phyloP scores from a whole-genome alignment of 768 basidiomycete genomes.

The Tricholoma bakamatsutake region DNA sequence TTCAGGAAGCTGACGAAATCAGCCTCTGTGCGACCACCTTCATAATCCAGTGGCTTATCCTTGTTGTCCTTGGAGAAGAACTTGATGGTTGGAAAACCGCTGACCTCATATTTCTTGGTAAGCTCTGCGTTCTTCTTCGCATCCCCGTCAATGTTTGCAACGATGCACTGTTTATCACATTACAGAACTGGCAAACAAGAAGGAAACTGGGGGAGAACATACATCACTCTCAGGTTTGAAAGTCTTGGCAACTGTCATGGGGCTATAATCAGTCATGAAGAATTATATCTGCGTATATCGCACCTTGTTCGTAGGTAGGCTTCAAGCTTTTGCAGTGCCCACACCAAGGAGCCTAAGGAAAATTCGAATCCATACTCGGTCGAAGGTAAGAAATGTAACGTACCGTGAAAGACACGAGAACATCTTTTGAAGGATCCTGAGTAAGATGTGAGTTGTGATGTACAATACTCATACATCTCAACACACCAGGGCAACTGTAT shows the following conservation, averaged over 20 bases:
- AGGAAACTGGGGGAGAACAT: slow-evolving; percentile 15
- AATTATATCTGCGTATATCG: background rate
- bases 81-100: slow-evolving; percentile 89
- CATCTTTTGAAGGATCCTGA: slow-evolving; percentile 69
- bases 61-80: slow-evolving; percentile 80
- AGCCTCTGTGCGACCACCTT: slow-evolving; percentile 62
- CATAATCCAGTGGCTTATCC: slow-evolving; percentile 57
- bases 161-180: slow-evolving; percentile 53
- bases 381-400: slow-evolving; percentile 17
- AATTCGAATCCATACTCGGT: slow-evolving; percentile 4
- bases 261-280: background rate
- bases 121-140: slow-evolving; percentile 71
- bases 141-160: slow-evolving; percentile 91
- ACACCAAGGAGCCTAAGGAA: slow-evolving; percentile 67
- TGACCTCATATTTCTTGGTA: slow-evolving; percentile 64
- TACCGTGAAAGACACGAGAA: slow-evolving; percentile 80
- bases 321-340: slow-evolving; percentile 94
- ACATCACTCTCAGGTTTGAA: slow-evolving; percentile 79
- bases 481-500: slow-evolving; percentile 63
- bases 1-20: slow-evolving; percentile 80
- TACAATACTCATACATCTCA: background rate
- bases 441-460: background rate
- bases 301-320: slow-evolving; percentile 79
- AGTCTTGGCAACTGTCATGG: slow-evolving; percentile 55
- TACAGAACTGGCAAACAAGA: background rate